phyloP scores from a whole-genome alignment of 768 basidiomycete species.

The Calocera cornea region DNA sequence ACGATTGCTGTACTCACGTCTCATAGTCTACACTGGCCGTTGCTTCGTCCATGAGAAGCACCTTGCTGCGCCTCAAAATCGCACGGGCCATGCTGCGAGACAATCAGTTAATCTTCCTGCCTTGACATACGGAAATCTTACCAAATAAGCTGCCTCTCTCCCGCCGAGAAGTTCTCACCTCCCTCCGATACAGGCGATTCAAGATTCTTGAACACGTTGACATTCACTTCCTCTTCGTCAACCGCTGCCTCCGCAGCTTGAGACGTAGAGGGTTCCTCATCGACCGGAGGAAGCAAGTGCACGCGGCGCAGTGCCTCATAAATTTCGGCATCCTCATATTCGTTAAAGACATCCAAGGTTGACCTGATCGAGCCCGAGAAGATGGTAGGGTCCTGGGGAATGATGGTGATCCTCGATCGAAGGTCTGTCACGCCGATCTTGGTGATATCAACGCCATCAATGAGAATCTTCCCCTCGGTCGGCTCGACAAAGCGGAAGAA shows the following conservation, averaged over 20 bases:
- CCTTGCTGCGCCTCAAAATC: conserved; percentile 61
- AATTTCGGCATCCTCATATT: conserved; percentile 74
- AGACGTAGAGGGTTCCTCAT: neutral
- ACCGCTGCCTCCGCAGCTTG: neutral
- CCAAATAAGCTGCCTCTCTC: conserved; percentile 71
- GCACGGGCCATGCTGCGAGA: conserved; percentile 63
- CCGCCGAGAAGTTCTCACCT: conserved; percentile 81
- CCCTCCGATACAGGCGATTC: conserved; percentile 68
- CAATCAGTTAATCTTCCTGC: neutral
- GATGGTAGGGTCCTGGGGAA: conserved; percentile 80
- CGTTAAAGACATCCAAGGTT: conserved; percentile 72
- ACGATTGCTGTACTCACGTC: conserved; percentile 4
- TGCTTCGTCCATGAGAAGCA: conserved; percentile 75
- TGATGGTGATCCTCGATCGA: conserved; percentile 60
- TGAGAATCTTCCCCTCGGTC: conserved; percentile 52
- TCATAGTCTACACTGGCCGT: conserved; percentile 21
- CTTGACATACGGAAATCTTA: conserved; percentile 7
- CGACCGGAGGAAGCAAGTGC: conserved; percentile 49
- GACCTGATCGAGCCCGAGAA: conserved; percentile 69
- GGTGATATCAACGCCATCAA: conserved; percentile 72
- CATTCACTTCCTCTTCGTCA: conserved; percentile 37
- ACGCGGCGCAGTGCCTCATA: conserved; percentile 75
- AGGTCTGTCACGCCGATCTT: conserved; percentile 71
- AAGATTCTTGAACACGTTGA: conserved; percentile 61
- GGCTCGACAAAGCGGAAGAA: conserved; percentile 90